These are phyloP conservation scores for Daldinia concentrica DNA, from an alignment of 495 filamentous ascomycete genomes.

Conservation along the genomic window DNA sequence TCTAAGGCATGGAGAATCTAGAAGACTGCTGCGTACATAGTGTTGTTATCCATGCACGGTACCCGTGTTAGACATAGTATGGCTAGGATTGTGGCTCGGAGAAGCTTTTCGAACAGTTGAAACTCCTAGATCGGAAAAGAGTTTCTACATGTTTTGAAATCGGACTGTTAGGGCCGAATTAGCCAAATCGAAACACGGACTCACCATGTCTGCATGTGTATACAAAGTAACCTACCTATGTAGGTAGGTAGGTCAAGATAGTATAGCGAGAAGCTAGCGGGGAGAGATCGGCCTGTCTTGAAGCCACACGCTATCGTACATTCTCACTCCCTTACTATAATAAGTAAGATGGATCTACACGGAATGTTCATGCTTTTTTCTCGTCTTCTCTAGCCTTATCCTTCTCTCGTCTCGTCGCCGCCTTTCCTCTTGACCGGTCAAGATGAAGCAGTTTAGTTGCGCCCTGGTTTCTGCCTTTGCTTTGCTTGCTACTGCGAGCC, in stretches of 20 bases:
- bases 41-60: background rate
- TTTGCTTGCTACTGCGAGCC: constrained; percentile 25
- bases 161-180: background rate
- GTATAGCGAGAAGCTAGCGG: background rate
- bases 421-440: constrained; percentile 10
- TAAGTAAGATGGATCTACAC: background rate
- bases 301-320: background rate
- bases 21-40: background rate
- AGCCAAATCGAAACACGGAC: background rate
- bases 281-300: constrained; percentile 20
- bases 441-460: constrained; percentile 36
- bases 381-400: background rate
- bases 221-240: background rate
- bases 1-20: background rate
- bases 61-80: background rate
- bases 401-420: background rate
- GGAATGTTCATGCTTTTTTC: background rate
- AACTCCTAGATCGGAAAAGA: constrained; percentile 9
- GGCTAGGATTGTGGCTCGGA: constrained; percentile 29
- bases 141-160: constrained; percentile 4
- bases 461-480: constrained; percentile 33
- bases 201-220: background rate
- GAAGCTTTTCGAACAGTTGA: constrained; percentile 6
- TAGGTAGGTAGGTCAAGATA: constrained; percentile 2
- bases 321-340: constrained; percentile 6